phyloP scores from a whole-genome alignment of 208 protist genomes.

The Strigomonas culicis region DNA sequence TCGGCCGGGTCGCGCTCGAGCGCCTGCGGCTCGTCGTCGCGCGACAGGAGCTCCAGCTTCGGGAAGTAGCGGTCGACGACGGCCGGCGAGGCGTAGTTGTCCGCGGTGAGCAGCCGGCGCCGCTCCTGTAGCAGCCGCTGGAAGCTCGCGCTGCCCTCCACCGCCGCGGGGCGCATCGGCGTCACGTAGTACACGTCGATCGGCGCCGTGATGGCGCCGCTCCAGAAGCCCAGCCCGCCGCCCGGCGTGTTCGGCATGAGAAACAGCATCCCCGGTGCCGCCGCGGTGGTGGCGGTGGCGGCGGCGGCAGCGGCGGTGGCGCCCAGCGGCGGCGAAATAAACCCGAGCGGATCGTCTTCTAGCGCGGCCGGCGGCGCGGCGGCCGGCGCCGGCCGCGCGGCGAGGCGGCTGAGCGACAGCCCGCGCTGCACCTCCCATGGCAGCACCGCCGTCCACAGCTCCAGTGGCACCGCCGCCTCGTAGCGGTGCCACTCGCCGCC shows the following conservation, averaged over 20 bases:
- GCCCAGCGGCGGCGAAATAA: conserved; percentile 30
- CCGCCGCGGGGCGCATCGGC: conserved; percentile 35
- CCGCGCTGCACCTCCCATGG: conserved; percentile 87
- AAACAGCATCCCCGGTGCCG: conserved; percentile 56
- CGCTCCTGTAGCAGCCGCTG: conserved; percentile 29
- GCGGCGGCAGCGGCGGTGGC: not conserved
- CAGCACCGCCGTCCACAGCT: conserved; percentile 76
- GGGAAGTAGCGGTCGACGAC: conserved; percentile 56
- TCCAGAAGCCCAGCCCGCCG: conserved; percentile 72
- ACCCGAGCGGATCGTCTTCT: conserved; percentile 56
- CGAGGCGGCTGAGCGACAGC: conserved; percentile 60
- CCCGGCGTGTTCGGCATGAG: conserved; percentile 31
- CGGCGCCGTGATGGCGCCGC: conserved; percentile 65
- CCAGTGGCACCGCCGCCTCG: conserved; percentile 43
- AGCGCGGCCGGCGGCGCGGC: conserved; percentile 8
- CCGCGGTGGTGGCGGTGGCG: not conserved
- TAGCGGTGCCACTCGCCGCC: not conserved
- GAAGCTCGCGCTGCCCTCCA: conserved; percentile 44
- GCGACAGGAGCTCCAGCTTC: conserved; percentile 42
- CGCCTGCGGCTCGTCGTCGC: conserved; percentile 14
- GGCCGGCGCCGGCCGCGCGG: not conserved
- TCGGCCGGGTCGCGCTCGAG: not conserved
- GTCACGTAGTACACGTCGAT: conserved; percentile 79
- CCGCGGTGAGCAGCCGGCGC: conserved; percentile 11
- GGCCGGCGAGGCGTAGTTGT: conserved; percentile 21